These are phyloP conservation scores for Prunus dulcis DNA, from an alignment of 306 rosid genomes.

Conservation along the genomic window DNA sequence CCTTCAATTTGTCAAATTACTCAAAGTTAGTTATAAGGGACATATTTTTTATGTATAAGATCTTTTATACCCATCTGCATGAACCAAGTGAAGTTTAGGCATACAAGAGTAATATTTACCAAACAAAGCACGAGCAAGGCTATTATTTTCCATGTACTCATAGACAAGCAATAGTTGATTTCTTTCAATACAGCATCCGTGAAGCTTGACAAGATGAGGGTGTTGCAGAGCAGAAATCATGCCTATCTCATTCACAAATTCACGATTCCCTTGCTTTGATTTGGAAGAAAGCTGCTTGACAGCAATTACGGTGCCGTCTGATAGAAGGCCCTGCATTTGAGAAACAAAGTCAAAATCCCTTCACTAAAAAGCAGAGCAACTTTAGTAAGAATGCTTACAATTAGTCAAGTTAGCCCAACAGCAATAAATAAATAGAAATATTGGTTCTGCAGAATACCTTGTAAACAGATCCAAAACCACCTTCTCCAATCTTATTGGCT, in stretches of 20 bases:
- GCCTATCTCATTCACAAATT: constrained; percentile 41
- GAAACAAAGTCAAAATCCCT: not conserved
- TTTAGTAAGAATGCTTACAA: not conserved
- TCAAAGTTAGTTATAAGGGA: not conserved
- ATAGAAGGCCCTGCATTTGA: constrained; percentile 30
- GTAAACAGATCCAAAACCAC: constrained; percentile 51
- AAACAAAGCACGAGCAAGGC: constrained; percentile 31
- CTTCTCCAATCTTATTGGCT: constrained; percentile 45
- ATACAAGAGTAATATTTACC: constrained; percentile 18
- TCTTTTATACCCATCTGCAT: not conserved
- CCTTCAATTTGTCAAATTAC: constrained; percentile 16
- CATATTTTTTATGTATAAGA: not conserved
- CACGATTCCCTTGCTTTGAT: constrained; percentile 45
- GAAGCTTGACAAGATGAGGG: constrained; percentile 40
- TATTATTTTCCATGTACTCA: constrained; percentile 36
- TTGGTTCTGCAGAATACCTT: constrained; percentile 20
- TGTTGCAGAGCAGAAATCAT: constrained; percentile 44
- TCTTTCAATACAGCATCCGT: constrained; percentile 42
- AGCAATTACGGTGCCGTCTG: constrained; percentile 27
- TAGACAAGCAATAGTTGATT: constrained; percentile 35
- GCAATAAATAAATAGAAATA: not conserved
- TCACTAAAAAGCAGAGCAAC: not conserved
- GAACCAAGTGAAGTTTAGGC: not conserved
- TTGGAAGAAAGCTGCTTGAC: constrained; percentile 39
- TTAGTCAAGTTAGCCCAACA: not conserved